Percentiles rank a stretch among this genome's conserved stretches.
Conservation (phyloP, 495 filamentous ascomycete genomes). For the Penicillium subrubescens region DNA sequence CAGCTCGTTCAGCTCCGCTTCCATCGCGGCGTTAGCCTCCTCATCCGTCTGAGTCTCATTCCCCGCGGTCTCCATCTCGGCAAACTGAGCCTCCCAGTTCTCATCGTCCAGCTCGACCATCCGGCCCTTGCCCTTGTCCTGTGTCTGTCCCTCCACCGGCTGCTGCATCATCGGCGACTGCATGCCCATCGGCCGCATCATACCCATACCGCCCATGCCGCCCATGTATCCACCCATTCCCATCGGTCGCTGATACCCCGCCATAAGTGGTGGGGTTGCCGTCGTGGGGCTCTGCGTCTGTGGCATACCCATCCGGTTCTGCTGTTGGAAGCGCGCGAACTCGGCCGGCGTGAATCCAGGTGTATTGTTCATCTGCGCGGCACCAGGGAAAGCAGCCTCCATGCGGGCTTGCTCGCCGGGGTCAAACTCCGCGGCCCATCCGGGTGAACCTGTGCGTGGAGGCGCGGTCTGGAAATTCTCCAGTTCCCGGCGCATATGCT, state of each 20-base stretch:
- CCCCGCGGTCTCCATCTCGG: constrained; percentile 77
- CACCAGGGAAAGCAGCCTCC: constrained; percentile 75
- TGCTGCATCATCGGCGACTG: constrained; percentile 50
- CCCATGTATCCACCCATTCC: constrained; percentile 51
- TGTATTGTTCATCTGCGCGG: constrained; percentile 48
- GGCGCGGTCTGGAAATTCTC: constrained; percentile 60
- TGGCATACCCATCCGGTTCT: constrained; percentile 56
- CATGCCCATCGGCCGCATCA: constrained; percentile 52
- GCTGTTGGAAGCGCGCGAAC: constrained; percentile 81
- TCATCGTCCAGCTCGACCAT: constrained; percentile 91
- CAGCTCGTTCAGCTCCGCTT: constrained; percentile 85
- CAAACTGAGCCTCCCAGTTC: constrained; percentile 96
- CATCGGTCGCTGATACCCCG: constrained; percentile 64
- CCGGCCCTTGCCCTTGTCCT: constrained; percentile 84
- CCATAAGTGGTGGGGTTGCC: constrained; percentile 49
- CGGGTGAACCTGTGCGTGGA: constrained; percentile 57
- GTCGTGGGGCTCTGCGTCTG: constrained; percentile 59
- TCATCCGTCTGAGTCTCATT: constrained; percentile 61
- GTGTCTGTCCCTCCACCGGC: constrained; percentile 46
- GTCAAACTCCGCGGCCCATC: constrained; percentile 73
- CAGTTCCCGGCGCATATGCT: constrained; percentile 67
- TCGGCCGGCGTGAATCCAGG: constrained; percentile 78
- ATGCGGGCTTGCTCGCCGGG: constrained; percentile 70
- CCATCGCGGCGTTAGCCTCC: constrained; percentile 74
- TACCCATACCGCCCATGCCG: constrained; percentile 59